Percentiles rank a stretch among this genome's conserved stretches.
These are phyloP conservation scores for Solanum ahanhuiri DNA, from an alignment of 257 asterid species.

Conservation along the genomic window DNA sequence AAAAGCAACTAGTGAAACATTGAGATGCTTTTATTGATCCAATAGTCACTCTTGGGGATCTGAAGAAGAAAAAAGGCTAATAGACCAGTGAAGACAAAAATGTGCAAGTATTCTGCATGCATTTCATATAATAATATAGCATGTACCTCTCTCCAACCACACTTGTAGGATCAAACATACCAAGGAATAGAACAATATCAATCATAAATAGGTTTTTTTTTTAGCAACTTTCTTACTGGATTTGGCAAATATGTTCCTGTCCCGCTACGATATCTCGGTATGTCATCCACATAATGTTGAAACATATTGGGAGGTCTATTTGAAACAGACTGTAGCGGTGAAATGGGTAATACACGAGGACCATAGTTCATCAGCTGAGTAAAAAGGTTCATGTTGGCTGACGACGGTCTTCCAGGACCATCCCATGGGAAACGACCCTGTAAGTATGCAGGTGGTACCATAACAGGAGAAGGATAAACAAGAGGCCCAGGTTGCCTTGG, in stretches of 20 bases:
- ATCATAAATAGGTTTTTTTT: background rate
- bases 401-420: constrained; percentile 62
- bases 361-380: constrained; percentile 68
- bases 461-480: constrained; percentile 55
- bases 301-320: constrained; percentile 51
- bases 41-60: background rate
- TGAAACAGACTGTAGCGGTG: constrained; percentile 59
- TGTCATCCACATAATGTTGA: constrained; percentile 56
- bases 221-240: background rate
- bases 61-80: background rate
- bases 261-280: constrained; percentile 86
- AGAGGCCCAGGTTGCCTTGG: constrained; percentile 45
- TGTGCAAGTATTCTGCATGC: background rate
- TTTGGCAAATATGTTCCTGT: constrained; percentile 98
- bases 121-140: background rate
- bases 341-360: constrained; percentile 53
- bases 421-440: constrained; percentile 76
- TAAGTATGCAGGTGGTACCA: constrained; percentile 78
- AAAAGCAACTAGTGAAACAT: background rate
- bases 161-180: background rate
- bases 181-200: background rate
- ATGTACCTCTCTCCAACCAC: background rate
- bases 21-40: background rate
- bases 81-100: background rate
- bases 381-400: constrained; percentile 46